phyloP scores from a whole-genome alignment of 2,329 filamentous ascomycete genomes.

The Colletotrichum somersetense region DNA sequence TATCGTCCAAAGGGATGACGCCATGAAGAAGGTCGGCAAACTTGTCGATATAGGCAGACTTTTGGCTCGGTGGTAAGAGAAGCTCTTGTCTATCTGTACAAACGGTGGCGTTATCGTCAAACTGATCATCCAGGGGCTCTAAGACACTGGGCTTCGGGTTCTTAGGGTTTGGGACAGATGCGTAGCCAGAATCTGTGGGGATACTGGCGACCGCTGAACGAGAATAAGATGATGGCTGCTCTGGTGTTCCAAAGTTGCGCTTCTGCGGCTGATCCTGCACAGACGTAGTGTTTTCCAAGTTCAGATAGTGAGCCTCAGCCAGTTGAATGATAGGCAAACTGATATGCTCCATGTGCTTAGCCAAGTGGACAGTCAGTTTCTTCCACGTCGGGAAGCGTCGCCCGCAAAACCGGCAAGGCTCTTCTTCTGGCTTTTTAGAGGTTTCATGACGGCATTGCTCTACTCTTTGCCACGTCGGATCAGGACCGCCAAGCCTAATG shows the following conservation, averaged over 20 bases:
- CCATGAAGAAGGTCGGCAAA: too few relatives aligned
- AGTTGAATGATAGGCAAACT: slow-evolving; percentile 81
- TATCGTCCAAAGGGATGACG: too few relatives aligned
- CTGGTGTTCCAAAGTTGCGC: slow-evolving; percentile 44
- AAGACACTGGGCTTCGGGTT: too few relatives aligned
- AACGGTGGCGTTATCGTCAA: too few relatives aligned
- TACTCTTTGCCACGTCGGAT: slow-evolving; percentile 81
- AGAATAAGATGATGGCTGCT: too few relatives aligned
- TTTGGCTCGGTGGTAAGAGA: too few relatives aligned
- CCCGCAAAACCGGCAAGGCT: slow-evolving; percentile 89
- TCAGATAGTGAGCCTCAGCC: slow-evolving; percentile 65
- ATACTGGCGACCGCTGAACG: too few relatives aligned
- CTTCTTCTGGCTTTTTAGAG: slow-evolving; percentile 72
- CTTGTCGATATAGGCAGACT: too few relatives aligned
- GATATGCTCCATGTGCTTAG: slow-evolving; percentile 94
- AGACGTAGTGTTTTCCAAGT: slow-evolving; percentile 74
- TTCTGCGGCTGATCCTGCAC: slow-evolving; percentile 68
- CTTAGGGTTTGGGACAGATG: too few relatives aligned
- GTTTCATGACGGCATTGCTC: slow-evolving; percentile 83
- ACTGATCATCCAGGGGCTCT: too few relatives aligned
- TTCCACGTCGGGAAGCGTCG: slow-evolving; percentile 88
- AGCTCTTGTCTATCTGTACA: too few relatives aligned
- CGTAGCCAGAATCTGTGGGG: too few relatives aligned
- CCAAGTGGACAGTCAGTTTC: slow-evolving; percentile 90
- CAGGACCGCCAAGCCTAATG: slow-evolving; percentile 69